Evolutionary conservation across 345 rosid species (phyloP).

Genomic region (Pistacia integerrima): DNA sequence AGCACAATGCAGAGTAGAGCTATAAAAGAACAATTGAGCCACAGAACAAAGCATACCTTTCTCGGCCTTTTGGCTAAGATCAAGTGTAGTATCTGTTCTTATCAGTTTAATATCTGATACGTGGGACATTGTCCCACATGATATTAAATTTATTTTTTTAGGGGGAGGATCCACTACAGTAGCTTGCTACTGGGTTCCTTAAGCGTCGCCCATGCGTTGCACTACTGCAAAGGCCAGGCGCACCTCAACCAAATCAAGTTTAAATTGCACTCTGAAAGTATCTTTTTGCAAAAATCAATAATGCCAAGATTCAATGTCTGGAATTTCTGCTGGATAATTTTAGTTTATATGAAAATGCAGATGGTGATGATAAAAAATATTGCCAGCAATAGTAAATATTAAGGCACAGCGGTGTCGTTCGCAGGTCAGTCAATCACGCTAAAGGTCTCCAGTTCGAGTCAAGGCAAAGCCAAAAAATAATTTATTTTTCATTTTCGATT

Average conservation of each 20-base stretch:
- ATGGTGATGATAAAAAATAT: no score
- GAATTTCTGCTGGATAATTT: neutral
- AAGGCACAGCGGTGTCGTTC: neutral
- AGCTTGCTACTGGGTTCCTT: conserved; percentile 9
- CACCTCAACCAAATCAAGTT: no score
- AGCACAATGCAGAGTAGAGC: neutral
- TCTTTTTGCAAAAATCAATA: no score
- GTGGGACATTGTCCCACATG: conserved; percentile 1
- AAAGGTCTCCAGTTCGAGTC: no score
- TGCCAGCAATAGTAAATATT: no score
- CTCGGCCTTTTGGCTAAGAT: conserved; percentile 59
- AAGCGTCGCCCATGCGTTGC: no score
- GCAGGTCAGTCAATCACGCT: no score
- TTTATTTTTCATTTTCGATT: no score
- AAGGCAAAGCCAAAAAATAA: no score
- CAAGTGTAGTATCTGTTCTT: conserved; percentile 54
- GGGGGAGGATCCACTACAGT: neutral
- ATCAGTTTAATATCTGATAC: conserved; percentile 50
- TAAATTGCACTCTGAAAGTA: no score
- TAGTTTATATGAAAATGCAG: no score
- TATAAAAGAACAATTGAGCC: neutral
- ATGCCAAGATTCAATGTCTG: neutral
- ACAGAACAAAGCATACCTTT: conserved; percentile 30
- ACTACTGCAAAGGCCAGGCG: no score
- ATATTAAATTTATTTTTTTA: conserved; percentile 25